These are phyloP conservation scores for Pseudophaeomoniella oleicola DNA, from an alignment of 2,329 filamentous ascomycete species.

Conservation along the genomic window DNA sequence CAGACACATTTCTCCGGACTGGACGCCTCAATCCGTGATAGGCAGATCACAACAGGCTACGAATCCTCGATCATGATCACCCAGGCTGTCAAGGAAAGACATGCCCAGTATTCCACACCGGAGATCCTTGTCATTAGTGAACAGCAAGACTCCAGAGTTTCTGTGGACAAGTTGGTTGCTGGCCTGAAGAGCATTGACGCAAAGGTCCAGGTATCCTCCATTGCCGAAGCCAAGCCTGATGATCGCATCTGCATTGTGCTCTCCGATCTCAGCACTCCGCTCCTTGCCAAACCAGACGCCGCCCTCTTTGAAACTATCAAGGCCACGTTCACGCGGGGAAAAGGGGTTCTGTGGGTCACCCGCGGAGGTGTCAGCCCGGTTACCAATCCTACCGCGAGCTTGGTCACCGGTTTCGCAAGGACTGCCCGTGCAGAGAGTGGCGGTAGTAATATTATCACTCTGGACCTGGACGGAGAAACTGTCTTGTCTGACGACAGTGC, in stretches of 20 bases:
- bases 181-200: background rate
- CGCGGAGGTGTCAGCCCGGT: background rate
- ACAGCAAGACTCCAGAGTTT: background rate
- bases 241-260: background rate
- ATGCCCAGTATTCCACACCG: background rate
- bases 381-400: background rate
- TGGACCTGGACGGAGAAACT: background rate
- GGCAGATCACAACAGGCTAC: no score
- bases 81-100: background rate
- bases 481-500: background rate
- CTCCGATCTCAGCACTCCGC: background rate
- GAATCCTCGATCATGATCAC: background rate
- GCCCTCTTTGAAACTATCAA: background rate
- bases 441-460: background rate
- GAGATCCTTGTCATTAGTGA: background rate
- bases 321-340: background rate
- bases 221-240: background rate
- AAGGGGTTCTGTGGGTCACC: slow-evolving; percentile 1
- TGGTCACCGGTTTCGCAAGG: background rate
- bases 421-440: background rate
- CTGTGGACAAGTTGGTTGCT: background rate
- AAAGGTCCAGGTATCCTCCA: background rate
- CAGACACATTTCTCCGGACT: slow-evolving; percentile 20
- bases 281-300: background rate
- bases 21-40: slow-evolving; percentile 5